Base-by-base conservation (phyloP, 139 green algal genomes). In the Pleodorina starrii region DNA sequence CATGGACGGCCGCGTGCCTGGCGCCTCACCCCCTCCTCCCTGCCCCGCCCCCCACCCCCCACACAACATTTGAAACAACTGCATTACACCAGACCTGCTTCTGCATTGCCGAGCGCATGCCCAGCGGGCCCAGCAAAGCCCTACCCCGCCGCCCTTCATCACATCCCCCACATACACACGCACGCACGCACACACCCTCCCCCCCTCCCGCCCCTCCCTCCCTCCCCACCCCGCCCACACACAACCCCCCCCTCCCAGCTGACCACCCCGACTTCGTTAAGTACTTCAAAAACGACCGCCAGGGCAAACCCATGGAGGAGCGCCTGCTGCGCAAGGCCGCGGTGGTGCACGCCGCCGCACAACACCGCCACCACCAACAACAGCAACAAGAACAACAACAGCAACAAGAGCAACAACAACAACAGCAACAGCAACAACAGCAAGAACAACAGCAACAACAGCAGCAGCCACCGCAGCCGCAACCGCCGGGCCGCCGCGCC, bases 271-370 rank as follows among this genome's bases (percentile, higher is more conserved):
- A 75, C 32, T 75, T 60, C 38, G 16, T 44, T 2, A 86, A 86
- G 40, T 86, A 86, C 79, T 75, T 86, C 7, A 21, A 72, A 35
- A 59, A 36, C 29, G 54, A 27, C 29, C 6, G 17, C 25, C 40
- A 29, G 12, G 59, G 57, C 40, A 86, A 36, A 21, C 46, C 40
- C 68, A 76, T 76, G 68, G 68, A 76, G 17, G 72, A 80, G 21
- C 35, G 23, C 72, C 40, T 54, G 29, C 72, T 54, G 23, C 25
- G n/a, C 25, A n/a, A 29, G 5, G 40, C 54, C 1, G 21, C 51
- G 36, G 78, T 44, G 5, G n/a, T 43, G 5, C 5, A 5, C 48
- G 42, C n/a, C 32, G n/a, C 46, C 16, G 4, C 32, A 3, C 46
- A 54, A 16, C 76, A 48, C n/a, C 32, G 23, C 4, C 32, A 25